A percentile compares a stretch with the other conserved stretches of the same genome.
phyloP scores from a whole-genome alignment of 805 yeast genomes.

The Myxozyma mucilagina region DNA sequence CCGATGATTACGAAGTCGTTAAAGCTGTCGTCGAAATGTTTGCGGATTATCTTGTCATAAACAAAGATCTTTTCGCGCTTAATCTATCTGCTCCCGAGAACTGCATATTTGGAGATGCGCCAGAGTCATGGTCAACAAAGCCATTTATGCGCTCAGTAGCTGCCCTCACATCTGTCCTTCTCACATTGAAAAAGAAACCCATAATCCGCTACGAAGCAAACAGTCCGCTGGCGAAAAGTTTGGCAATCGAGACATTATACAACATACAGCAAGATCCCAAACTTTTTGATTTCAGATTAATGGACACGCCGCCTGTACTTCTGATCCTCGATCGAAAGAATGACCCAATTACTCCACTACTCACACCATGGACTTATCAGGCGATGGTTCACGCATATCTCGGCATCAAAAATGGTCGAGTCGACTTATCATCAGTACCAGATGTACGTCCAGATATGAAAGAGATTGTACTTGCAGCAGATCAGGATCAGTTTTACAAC shows the following conservation, averaged over 20 bases:
- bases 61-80: constrained; percentile 63
- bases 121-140: constrained; percentile 50
- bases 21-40: constrained; percentile 77
- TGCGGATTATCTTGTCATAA: constrained; percentile 76
- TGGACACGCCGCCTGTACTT: constrained; percentile 71
- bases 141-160: constrained; percentile 48
- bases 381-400: constrained; percentile 94
- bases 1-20: constrained; percentile 83
- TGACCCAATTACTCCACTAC: constrained; percentile 91
- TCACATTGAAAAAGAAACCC: constrained; percentile 78
- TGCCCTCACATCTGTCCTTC: constrained; percentile 55
- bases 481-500: constrained; percentile 72
- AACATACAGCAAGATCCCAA: constrained; percentile 44
- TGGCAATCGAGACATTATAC: constrained; percentile 58
- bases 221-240: constrained; percentile 61
- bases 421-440: constrained; percentile 59
- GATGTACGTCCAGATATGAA: constrained; percentile 58
- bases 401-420: constrained; percentile 79
- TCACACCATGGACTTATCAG: constrained; percentile 97
- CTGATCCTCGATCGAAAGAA: constrained; percentile 77
- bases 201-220: constrained; percentile 73
- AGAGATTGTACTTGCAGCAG: constrained; percentile 65
- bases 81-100: constrained; percentile 40
- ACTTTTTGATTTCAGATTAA: constrained; percentile 64
- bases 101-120: constrained; percentile 42